Evolutionary conservation across 2,329 filamentous ascomycete genomes (phyloP).

Genomic region (Cladosporium oxysporum): DNA sequence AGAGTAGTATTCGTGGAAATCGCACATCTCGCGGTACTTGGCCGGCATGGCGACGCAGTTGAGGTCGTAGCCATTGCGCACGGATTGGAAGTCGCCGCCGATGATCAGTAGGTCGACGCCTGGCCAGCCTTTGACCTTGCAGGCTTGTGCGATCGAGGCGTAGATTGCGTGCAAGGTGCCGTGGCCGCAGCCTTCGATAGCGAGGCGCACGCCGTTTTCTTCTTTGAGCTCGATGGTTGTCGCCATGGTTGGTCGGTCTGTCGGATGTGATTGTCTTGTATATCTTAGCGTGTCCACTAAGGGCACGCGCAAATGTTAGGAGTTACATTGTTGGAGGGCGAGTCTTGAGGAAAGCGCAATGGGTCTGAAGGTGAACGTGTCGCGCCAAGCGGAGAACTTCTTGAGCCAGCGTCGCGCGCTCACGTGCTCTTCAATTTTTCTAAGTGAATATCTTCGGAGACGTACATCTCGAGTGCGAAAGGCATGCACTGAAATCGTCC

Average conservation of each 20-base stretch:
- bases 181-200: conserved; percentile 89
- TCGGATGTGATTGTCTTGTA: not conserved
- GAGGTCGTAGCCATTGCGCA: conserved; percentile 85
- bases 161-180: conserved; percentile 92
- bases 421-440: conserved; percentile 12
- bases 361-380: not conserved
- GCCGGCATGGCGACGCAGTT: conserved; percentile 84
- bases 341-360: conserved; percentile 3
- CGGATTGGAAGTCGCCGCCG: conserved; percentile 91
- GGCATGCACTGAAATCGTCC: not conserved
- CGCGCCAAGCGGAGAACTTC: conserved; percentile 16
- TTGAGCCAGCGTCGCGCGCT: conserved; percentile 6
- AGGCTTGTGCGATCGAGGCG: conserved; percentile 69
- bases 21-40: conserved; percentile 85
- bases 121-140: conserved; percentile 72
- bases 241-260: not conserved
- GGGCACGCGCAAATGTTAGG: not conserved
- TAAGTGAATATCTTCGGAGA: conserved; percentile 5
- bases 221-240: conserved; percentile 16
- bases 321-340: conserved; percentile 10
- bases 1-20: conserved; percentile 93
- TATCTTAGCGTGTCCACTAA: not conserved
- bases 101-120: conserved; percentile 89
- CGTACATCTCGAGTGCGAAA: not conserved
- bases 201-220: conserved; percentile 65